A percentile compares a stretch with the other conserved stretches of the same genome.
Evolutionary conservation across 371 early-diverging fungal species (phyloP).

Genomic region (Dichotomocladium elegans): DNA sequence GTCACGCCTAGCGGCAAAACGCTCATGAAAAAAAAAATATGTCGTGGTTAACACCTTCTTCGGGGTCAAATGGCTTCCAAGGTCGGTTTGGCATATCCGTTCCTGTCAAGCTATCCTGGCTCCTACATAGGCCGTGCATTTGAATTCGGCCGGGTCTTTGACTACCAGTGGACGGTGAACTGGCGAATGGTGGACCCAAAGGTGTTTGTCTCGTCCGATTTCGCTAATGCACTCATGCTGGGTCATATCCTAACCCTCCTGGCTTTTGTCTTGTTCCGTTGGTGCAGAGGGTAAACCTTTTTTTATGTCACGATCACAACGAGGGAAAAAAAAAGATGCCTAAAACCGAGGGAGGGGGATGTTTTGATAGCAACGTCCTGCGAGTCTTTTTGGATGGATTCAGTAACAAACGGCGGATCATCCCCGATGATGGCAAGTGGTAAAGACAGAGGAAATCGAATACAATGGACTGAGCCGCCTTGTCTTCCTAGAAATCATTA

Average conservation of each 20-base stretch:
- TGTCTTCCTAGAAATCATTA: conserved; percentile 54
- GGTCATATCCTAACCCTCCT: conserved; percentile 60
- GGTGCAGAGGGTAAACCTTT: conserved; percentile 43
- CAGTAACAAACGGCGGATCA: neutral
- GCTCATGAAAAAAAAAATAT: neutral
- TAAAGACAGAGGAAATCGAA: neutral
- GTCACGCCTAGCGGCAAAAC: too few relatives aligned
- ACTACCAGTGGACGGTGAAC: conserved; percentile 92
- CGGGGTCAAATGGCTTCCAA: too few relatives aligned
- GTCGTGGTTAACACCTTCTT: too few relatives aligned
- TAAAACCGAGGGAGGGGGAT: conserved; percentile 6
- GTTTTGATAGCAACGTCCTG: neutral
- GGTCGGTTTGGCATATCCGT: conserved; percentile 68
- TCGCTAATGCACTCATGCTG: conserved; percentile 57
- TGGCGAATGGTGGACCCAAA: conserved; percentile 81
- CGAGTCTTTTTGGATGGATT: conserved; percentile 6
- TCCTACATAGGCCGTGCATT: conserved; percentile 79
- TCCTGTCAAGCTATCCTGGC: conserved; percentile 51
- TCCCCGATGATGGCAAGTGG: conserved; percentile 38
- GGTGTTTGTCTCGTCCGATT: conserved; percentile 58
- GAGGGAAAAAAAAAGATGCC: too few relatives aligned
- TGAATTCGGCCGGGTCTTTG: conserved; percentile 82
- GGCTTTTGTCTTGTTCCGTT: conserved; percentile 50
- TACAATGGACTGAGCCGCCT: conserved; percentile 6
- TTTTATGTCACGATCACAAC: too few relatives aligned